A percentile compares a stretch with the other conserved stretches of the same genome.
These are phyloP conservation scores for Voacanga thouarsii DNA, from an alignment of 257 asterid genomes.

Conservation along the genomic window DNA sequence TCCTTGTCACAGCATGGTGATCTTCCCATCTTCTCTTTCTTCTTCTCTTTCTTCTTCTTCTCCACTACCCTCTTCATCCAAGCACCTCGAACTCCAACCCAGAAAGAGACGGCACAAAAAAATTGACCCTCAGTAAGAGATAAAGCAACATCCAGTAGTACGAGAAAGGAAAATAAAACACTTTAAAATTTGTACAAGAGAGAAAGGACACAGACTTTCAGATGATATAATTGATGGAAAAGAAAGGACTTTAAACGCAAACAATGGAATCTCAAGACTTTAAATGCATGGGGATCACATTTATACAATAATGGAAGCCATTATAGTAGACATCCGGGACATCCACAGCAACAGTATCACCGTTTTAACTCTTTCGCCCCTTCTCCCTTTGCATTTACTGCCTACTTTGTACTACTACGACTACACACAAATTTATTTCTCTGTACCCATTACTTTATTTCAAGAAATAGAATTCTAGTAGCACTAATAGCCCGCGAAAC, in stretches of 20 bases:
- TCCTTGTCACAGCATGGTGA: constrained; percentile 51
- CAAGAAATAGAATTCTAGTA: background rate
- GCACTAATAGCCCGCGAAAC: background rate
- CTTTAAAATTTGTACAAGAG: background rate
- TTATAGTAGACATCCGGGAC: constrained; percentile 25
- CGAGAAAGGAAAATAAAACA: constrained; percentile 1
- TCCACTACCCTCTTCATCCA: constrained; percentile 37
- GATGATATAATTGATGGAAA: constrained; percentile 20
- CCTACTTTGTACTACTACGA: constrained; percentile 14
- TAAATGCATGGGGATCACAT: constrained; percentile 46
- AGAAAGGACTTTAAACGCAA: constrained; percentile 20
- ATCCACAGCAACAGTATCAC: constrained; percentile 19
- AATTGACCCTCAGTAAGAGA: background rate
- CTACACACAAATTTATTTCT: constrained; percentile 19
- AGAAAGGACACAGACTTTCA: constrained; percentile 12
- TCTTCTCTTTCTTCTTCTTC: constrained; percentile 10
- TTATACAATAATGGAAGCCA: constrained; percentile 34
- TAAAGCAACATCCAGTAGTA: background rate
- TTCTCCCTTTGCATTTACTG: constrained; percentile 36
- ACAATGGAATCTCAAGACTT: constrained; percentile 29
- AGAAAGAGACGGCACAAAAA: constrained; percentile 2
- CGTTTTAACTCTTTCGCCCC: constrained; percentile 27
- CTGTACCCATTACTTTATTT: constrained; percentile 19
- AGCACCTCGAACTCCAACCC: constrained; percentile 14
- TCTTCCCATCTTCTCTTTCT: constrained; percentile 33